Base-by-base conservation (phyloP, 345 rosid genomes). In the Salix koriyanagi region DNA sequence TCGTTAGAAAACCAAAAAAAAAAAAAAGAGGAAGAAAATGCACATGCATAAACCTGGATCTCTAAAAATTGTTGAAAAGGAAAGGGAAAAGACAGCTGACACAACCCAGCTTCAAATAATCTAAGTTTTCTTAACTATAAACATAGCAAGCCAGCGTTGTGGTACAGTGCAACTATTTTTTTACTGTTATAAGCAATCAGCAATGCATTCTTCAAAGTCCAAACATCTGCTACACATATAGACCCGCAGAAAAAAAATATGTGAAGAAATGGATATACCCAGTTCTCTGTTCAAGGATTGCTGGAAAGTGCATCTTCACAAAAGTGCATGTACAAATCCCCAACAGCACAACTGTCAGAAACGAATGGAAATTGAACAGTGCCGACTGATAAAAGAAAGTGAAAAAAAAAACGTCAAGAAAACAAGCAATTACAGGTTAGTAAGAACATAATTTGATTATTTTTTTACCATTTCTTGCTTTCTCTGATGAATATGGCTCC, bases 231-330 rank as follows among this genome's bases (percentile, higher is more conserved):
- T 9, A 58, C 21, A 5, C 36, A 44, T 13, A 28, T 37, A 36
- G 44, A 72, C 28, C 50, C 39, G 36, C 4, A 2, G 41, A 58
- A 69, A 26, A 64, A 65, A 46, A 75, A 34, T 12, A 72, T 3
- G 12, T 28, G 16, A 52, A 8, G 18, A 15, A 44, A 10, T 5
- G 46, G 69, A 62, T 46, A 85, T 74, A 94, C 98, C 99, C 98
- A 60, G 91, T 96, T 84, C 91, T 92, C 79, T 92, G 97, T 82
- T 94, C 98, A 67, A 96, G 84, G 72, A 93, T 88, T 69, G 98
- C 94, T 21, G 99, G 97, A 82, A 96, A 96, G 54, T 96, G 99
- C 98, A 96, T 88, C 92, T 91, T 96, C 61, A 96, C 88, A 65
- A 85, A 92, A 13, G 94, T 94, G 85, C 97, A 94, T 44, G 98